These are phyloP conservation scores for Castanospermum australe DNA, from an alignment of 306 rosid genomes.

Conservation along the genomic window DNA sequence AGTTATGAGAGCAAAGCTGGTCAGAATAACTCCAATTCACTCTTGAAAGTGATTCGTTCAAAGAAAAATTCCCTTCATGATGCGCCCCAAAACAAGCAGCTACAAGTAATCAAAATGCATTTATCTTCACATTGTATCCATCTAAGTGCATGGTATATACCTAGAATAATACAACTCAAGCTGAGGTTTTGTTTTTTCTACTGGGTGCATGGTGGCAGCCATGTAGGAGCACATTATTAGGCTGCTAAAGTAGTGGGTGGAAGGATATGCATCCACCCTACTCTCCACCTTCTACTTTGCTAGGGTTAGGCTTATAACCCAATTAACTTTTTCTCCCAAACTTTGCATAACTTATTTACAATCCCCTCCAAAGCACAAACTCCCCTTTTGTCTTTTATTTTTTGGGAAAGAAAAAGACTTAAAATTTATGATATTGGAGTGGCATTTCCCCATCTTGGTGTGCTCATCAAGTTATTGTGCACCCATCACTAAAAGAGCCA, in stretches of 20 bases:
- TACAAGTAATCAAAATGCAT: background rate
- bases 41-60: background rate
- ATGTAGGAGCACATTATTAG: slow-evolving; percentile 41
- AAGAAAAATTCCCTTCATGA: background rate
- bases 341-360: slow-evolving; percentile 14
- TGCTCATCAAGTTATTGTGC: slow-evolving; percentile 19
- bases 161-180: slow-evolving; percentile 25
- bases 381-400: background rate
- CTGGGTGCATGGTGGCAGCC: slow-evolving; percentile 41
- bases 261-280: slow-evolving; percentile 31
- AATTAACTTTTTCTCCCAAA: slow-evolving; percentile 20
- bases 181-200: background rate
- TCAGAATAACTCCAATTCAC: background rate
- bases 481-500: slow-evolving; percentile 6
- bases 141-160: slow-evolving; percentile 5
- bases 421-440: slow-evolving; percentile 7
- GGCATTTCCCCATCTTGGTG: slow-evolving; percentile 19
- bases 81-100: background rate
- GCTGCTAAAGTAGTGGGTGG: slow-evolving; percentile 5
- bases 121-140: background rate
- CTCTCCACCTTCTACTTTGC: slow-evolving; percentile 42
- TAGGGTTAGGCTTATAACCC: slow-evolving; percentile 1
- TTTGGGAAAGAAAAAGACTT: slow-evolving; percentile 17
- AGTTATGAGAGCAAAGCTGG: background rate
- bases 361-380: background rate